Evolutionary conservation across 768 basidiomycete species (phyloP).

Genomic region (Boletus patriciae): DNA sequence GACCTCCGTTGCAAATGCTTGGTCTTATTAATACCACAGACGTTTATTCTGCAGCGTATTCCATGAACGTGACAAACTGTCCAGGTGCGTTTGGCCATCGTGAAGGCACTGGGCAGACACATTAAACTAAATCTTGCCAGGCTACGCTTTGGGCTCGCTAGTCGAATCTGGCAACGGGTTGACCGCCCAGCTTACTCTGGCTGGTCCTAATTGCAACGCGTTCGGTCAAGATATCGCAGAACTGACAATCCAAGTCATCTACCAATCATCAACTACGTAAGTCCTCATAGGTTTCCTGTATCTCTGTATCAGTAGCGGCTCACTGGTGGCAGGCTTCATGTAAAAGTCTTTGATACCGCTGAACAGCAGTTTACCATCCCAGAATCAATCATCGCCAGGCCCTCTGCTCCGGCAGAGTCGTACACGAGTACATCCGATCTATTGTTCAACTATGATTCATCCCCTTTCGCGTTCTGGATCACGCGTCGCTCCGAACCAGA

Average conservation of each 20-base stretch:
- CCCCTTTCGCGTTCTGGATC: slow-evolving; percentile 79
- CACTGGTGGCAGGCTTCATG: slow-evolving; percentile 50
- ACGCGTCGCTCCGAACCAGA: slow-evolving; percentile 60
- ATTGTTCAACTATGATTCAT: slow-evolving; percentile 59
- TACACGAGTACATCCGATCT: slow-evolving; percentile 52
- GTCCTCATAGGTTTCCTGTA: slow-evolving; percentile 1
- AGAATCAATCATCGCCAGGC: slow-evolving; percentile 45
- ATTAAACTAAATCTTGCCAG: slow-evolving; percentile 30
- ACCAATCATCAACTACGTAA: slow-evolving; percentile 54
- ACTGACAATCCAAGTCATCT: slow-evolving; percentile 61
- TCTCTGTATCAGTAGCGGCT: not conserved
- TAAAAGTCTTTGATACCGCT: slow-evolving; percentile 61
- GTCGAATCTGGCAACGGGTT: slow-evolving; percentile 46
- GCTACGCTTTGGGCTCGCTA: slow-evolving; percentile 51
- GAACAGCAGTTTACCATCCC: slow-evolving; percentile 67
- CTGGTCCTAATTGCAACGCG: slow-evolving; percentile 58
- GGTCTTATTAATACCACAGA: not conserved
- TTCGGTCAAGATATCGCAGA: slow-evolving; percentile 58
- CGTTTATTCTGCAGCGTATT: slow-evolving; percentile 7
- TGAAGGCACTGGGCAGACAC: not conserved
- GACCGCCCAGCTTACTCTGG: slow-evolving; percentile 51
- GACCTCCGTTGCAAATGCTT: not conserved
- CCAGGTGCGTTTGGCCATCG: slow-evolving; percentile 20
- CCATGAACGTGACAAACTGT: slow-evolving; percentile 30
- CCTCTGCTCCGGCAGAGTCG: slow-evolving; percentile 34